Conservation (phyloP, 352 stramenopile genomes). For the Phytopythium kandeliae region DNA sequence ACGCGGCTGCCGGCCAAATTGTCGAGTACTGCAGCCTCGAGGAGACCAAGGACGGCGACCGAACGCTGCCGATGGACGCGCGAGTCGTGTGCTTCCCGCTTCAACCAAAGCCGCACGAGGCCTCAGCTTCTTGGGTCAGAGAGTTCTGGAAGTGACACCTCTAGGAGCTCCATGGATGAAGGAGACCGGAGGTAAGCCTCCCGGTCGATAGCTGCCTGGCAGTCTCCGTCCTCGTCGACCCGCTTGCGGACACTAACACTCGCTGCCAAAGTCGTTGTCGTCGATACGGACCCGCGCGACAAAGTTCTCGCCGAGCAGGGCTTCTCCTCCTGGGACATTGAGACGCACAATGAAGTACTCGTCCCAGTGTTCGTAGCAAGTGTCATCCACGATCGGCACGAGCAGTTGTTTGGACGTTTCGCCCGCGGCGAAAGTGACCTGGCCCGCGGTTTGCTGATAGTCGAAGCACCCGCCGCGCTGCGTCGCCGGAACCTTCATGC, state of each 20-base stretch:
- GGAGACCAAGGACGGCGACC: neutral
- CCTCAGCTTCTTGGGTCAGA: constrained; percentile 36
- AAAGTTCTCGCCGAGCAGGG: constrained; percentile 88
- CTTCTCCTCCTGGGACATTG: constrained; percentile 86
- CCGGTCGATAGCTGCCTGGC: neutral
- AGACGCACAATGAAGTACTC: constrained; percentile 92
- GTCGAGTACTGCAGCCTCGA: constrained; percentile 64
- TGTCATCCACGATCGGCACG: constrained; percentile 93
- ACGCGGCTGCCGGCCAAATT: constrained; percentile 39
- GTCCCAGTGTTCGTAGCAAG: constrained; percentile 81
- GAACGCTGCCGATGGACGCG: constrained; percentile 16
- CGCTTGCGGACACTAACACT: constrained; percentile 9
- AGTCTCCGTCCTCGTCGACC: neutral
- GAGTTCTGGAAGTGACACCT: constrained; percentile 24
- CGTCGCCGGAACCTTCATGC: constrained; percentile 46
- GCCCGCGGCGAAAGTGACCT: constrained; percentile 87
- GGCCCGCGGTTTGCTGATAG: constrained; percentile 74
- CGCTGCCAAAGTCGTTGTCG: constrained; percentile 85
- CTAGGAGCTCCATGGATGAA: neutral
- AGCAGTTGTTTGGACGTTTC: constrained; percentile 84
- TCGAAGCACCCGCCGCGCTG: constrained; percentile 58
- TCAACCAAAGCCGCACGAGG: constrained; percentile 66
- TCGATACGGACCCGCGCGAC: constrained; percentile 88
- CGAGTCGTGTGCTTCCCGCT: constrained; percentile 81
- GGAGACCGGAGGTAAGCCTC: neutral